Conservation (phyloP, 139 green algal genomes). For the Chlamydomonas schloesseri region DNA sequence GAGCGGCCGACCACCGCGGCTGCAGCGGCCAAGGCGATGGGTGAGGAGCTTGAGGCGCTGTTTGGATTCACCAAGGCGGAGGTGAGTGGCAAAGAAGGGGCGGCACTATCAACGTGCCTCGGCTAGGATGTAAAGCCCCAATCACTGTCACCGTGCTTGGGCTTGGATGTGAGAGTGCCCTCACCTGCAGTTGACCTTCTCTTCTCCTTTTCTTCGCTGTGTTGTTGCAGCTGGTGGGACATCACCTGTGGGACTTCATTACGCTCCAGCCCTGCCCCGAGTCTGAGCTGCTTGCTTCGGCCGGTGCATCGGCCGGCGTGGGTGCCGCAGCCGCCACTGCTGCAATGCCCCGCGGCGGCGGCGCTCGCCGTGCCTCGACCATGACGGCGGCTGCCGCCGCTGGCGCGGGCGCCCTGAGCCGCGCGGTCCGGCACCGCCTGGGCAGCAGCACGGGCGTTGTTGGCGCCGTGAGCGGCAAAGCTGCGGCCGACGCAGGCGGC, state of each 20-base stretch:
- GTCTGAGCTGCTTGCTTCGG: background rate
- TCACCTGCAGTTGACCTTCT: too few species aligned
- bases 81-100: background rate
- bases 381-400: background rate
- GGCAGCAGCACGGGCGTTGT: background rate
- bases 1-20: background rate
- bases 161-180: too few species aligned
- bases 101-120: too few species aligned
- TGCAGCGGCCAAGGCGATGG: background rate
- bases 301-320: too few species aligned
- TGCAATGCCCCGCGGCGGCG: background rate
- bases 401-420: background rate
- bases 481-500: background rate
- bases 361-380: background rate
- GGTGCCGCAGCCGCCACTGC: too few species aligned
- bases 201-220: too few species aligned
- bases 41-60: background rate
- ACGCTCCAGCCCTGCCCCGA: background rate
- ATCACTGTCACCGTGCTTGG: too few species aligned
- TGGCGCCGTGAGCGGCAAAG: background rate
- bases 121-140: too few species aligned
- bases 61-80: background rate
- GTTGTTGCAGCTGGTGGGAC: background rate
- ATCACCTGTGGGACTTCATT: background rate
- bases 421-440: background rate